These are phyloP conservation scores for Colletotrichum camelliae DNA, from an alignment of 2,329 filamentous ascomycete genomes.

Conservation along the genomic window DNA sequence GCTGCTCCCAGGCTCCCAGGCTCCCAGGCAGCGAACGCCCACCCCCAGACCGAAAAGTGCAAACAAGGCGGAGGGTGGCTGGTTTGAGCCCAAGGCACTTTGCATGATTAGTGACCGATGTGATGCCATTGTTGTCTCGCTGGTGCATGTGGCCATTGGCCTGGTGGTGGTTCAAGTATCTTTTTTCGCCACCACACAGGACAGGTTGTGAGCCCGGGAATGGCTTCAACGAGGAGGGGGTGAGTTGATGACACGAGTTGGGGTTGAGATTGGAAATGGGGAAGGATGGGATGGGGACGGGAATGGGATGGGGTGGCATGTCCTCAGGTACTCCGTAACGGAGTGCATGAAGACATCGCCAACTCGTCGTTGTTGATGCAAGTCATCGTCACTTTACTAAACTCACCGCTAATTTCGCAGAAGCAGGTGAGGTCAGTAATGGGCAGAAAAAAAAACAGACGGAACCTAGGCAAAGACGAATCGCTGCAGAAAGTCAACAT, in stretches of 20 bases:
- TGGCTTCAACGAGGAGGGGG: background rate
- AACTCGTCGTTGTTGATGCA: constrained; percentile 3
- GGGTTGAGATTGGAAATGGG: background rate
- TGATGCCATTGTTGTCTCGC: background rate
- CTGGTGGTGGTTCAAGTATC: background rate
- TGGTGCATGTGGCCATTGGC: background rate
- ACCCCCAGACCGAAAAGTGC: background rate
- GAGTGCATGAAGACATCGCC: constrained; percentile 1
- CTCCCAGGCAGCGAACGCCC: background rate
- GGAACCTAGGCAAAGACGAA: background rate
- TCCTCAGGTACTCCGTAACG: background rate
- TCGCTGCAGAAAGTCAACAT: background rate
- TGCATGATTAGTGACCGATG: background rate
- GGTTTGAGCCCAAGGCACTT: background rate
- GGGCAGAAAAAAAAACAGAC: background rate
- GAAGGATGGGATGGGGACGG: background rate
- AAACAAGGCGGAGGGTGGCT: background rate
- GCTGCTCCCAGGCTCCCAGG: background rate
- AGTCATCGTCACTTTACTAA: constrained; percentile 12
- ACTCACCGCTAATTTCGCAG: constrained; percentile 4
- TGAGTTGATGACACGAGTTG: background rate
- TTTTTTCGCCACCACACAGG: background rate
- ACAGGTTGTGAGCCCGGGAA: background rate
- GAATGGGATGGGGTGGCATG: background rate
- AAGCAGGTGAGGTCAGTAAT: background rate